Percentiles rank a stretch among this genome's conserved stretches.
These are phyloP conservation scores for Corymbia maculata DNA, from an alignment of 345 rosid genomes.

Conservation along the genomic window DNA sequence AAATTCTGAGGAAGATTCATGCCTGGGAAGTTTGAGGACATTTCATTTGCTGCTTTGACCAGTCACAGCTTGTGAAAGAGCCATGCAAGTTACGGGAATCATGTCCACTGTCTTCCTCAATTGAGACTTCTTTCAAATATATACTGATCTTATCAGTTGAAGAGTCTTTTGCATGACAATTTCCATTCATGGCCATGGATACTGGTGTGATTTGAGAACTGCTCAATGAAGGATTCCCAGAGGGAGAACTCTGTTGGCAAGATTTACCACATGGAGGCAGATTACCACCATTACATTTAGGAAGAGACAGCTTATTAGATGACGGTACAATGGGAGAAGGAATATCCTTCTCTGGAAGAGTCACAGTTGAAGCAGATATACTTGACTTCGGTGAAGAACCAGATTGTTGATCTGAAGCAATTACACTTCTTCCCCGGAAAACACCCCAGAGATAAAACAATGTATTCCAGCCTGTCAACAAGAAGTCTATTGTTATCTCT, in stretches of 20 bases:
- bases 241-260: background rate
- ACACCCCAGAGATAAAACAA: constrained; percentile 91
- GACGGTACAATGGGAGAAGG: constrained; percentile 6
- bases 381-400: constrained; percentile 17
- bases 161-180: constrained; percentile 10
- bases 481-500: background rate
- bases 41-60: background rate
- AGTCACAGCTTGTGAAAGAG: background rate
- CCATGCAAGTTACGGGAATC: background rate
- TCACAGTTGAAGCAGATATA: constrained; percentile 14
- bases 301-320: constrained; percentile 17
- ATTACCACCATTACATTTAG: constrained; percentile 20
- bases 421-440: constrained; percentile 55
- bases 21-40: background rate
- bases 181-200: constrained; percentile 5
- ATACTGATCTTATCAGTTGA: background rate
- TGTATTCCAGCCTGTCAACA: constrained; percentile 87
- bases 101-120: background rate
- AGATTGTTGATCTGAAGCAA: constrained; percentile 8
- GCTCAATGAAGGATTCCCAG: background rate
- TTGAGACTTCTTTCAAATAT: background rate
- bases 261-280: constrained; percentile 18
- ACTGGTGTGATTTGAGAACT: background rate
- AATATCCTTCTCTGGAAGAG: constrained; percentile 12
- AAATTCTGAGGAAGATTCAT: background rate